phyloP scores from a whole-genome alignment of 495 filamentous ascomycete genomes.

The Tuber indicum region DNA sequence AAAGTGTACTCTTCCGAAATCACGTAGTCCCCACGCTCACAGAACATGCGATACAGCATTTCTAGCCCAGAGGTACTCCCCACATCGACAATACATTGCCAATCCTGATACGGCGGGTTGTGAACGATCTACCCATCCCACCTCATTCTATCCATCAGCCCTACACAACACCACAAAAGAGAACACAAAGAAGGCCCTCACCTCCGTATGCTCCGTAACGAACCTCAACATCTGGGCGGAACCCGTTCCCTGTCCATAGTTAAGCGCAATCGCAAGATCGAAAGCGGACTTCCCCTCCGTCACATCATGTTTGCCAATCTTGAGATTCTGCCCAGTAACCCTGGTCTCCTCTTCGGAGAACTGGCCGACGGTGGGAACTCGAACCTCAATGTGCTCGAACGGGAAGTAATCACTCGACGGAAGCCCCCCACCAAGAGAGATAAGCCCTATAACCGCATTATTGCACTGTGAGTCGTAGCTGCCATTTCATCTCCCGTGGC shows the following conservation, averaged over 20 bases:
- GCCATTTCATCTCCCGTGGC: background rate
- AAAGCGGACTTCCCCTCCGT: constrained; percentile 57
- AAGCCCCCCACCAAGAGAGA: constrained; percentile 87
- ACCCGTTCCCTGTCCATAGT: constrained; percentile 83
- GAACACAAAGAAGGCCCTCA: constrained; percentile 33
- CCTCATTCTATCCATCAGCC: constrained; percentile 8
- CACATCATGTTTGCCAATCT: constrained; percentile 75
- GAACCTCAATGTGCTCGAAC: constrained; percentile 60
- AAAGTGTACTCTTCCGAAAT: constrained; percentile 86
- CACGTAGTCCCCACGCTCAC: constrained; percentile 62
- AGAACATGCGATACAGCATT: constrained; percentile 68
- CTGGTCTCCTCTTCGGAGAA: constrained; percentile 63
- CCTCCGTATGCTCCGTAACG: constrained; percentile 87
- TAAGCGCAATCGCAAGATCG: constrained; percentile 75
- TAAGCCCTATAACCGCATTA: constrained; percentile 47
- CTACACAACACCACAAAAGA: background rate
- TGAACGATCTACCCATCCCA: constrained; percentile 52
- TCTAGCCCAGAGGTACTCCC: constrained; percentile 77
- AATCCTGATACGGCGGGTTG: constrained; percentile 73
- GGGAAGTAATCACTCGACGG: constrained; percentile 88
- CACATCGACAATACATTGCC: constrained; percentile 66
- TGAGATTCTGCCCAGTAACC: constrained; percentile 51
- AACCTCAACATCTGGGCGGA: constrained; percentile 81
- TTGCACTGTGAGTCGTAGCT: constrained; percentile 43
- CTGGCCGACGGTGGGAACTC: constrained; percentile 58